Percentiles rank a stretch among this genome's conserved stretches.
Conservation (phyloP, 2,329 filamentous ascomycete genomes). For the Geoglossum cookeanum region DNA sequence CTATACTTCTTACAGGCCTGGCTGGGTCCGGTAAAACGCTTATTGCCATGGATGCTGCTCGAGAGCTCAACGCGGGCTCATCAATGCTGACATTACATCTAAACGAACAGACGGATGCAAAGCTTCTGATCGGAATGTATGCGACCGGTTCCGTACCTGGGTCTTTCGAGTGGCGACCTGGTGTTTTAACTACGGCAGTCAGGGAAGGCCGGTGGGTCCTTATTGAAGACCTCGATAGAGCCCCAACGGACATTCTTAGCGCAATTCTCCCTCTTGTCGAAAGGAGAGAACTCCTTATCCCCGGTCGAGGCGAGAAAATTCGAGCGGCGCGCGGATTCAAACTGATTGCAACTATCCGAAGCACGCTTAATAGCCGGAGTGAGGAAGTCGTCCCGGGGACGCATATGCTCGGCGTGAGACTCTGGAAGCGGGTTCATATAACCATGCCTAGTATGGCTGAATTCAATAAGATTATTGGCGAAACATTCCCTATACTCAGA, state of each 20-base stretch:
- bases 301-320: conserved; percentile 71
- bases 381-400: conserved; percentile 48
- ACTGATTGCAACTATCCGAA: conserved; percentile 80
- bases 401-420: conserved; percentile 59
- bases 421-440: conserved; percentile 68
- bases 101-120: conserved; percentile 96
- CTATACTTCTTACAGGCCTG: conserved; percentile 63
- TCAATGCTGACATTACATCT: conserved; percentile 86
- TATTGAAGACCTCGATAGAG: conserved; percentile 90
- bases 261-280: conserved; percentile 85
- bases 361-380: conserved; percentile 42
- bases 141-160: conserved; percentile 73
- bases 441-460: conserved; percentile 47
- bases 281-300: conserved; percentile 73
- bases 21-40: conserved; percentile 85
- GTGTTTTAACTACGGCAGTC: conserved; percentile 84
- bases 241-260: conserved; percentile 86
- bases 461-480: conserved; percentile 51
- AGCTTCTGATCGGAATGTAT: conserved; percentile 87
- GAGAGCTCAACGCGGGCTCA: conserved; percentile 56
- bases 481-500: conserved; percentile 49
- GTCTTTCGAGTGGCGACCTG: conserved; percentile 80
- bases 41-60: conserved; percentile 63
- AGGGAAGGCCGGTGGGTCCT: conserved; percentile 90
- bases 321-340: conserved; percentile 70